These are phyloP conservation scores for Tylopilus orsonianus DNA, from an alignment of 1,284 basidiomycete genomes.

Conservation along the genomic window DNA sequence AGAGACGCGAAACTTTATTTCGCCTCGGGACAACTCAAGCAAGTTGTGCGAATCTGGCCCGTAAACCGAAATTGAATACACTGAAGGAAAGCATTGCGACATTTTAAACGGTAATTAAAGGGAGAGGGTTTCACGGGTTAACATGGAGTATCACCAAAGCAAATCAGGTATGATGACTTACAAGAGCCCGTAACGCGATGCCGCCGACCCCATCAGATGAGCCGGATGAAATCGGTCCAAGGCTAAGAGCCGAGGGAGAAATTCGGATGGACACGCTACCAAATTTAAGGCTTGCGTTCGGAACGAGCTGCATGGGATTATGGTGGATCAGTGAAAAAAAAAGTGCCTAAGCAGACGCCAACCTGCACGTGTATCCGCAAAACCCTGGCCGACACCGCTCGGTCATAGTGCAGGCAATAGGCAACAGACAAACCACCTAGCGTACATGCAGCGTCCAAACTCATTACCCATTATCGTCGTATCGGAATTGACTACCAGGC, in stretches of 20 bases:
- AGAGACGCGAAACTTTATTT: too few relatives aligned
- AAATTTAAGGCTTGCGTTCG: slow-evolving; percentile 12
- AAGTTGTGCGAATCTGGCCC: slow-evolving; percentile 20
- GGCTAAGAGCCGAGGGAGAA: slow-evolving; percentile 9
- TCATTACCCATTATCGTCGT: too few relatives aligned
- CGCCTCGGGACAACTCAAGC: too few relatives aligned
- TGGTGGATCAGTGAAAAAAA: not conserved
- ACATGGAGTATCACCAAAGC: too few relatives aligned
- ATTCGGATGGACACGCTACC: slow-evolving; percentile 11
- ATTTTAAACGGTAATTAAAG: slow-evolving; percentile 12
- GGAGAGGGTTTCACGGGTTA: not conserved
- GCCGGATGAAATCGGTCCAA: slow-evolving; percentile 6
- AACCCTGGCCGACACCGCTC: not conserved
- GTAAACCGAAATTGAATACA: slow-evolving; percentile 9
- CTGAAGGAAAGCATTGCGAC: slow-evolving; percentile 20
- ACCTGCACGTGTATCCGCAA: slow-evolving; percentile 15
- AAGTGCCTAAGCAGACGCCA: not conserved
- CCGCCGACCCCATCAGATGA: slow-evolving; percentile 18
- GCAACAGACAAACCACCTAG: too few relatives aligned
- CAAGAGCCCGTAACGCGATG: not conserved
- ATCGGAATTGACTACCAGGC: too few relatives aligned
- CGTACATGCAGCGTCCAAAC: too few relatives aligned
- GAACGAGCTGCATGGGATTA: slow-evolving; percentile 18
- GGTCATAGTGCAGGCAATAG: too few relatives aligned
- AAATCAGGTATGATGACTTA: slow-evolving; percentile 7